Evolutionary conservation across 2,329 filamentous ascomycete genomes (phyloP), one percentile per base, ranked within the genome.

Genomic region (Colletotrichum gigasporum): DNA sequence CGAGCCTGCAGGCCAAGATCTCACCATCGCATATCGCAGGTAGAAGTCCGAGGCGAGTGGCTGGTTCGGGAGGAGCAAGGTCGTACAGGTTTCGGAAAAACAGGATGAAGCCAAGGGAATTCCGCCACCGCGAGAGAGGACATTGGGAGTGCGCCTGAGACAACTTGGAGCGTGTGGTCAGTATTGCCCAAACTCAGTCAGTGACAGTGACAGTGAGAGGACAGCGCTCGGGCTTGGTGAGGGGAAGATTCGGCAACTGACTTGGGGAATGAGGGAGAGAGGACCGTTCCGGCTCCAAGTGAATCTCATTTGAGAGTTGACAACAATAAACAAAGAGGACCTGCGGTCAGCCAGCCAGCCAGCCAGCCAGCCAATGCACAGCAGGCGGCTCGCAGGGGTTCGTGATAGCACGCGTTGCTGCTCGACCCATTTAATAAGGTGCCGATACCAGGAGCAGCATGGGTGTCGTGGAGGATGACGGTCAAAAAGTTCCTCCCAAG

Each of bases 401-500:
- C 16, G 20, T 20, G 47, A 24, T 60, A 53, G 41, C 41, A 53
- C 24, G 44, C 47, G 45, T 39, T 50, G 48, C 32, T 50, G 48
- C 41, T 37, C 24, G 48, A 47, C 48, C 55, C 61, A 54, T 53
- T 28, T 41, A 64, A 64, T 48, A 64, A 54, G 55, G 47, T 50
- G 55, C 34, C 41, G 48, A 60, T 60, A 53, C 47, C 12, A 26
- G 39, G 41, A 34, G 54, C 28, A 26, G 34, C 41, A 39, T 22
- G 42, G 28, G 41, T 37, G 11, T 18, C 47, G n/a, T 41, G 37
- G 42, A 24, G n/a, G 26, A 34, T 52, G 45, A 20, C 37, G 32
- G 30, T 47, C 28, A 61, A 61, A 62, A 65, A 55, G 61, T 64
- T 35, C 62, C 42, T 62, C 56, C 34, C 5, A 11, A 65, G 34